These are phyloP conservation scores for Deuterostichococcus epilithicus DNA, from an alignment of 139 green algal species.

Conservation along the genomic window DNA sequence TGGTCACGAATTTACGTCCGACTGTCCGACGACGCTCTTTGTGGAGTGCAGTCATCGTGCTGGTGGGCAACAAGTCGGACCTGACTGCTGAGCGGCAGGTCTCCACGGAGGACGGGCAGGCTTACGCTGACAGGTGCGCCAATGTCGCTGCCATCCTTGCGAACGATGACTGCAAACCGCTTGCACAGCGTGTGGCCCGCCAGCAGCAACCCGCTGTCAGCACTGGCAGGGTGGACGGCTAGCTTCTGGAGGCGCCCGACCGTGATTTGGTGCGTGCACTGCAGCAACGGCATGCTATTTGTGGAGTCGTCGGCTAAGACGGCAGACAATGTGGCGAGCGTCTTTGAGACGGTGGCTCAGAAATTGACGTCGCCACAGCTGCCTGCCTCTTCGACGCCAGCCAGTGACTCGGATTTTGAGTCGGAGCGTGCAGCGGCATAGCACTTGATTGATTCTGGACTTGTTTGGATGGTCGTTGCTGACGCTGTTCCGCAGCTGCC, in stretches of 20 bases:
- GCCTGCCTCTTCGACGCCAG: not conserved
- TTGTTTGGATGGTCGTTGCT: too few species aligned
- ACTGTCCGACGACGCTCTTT: not conserved
- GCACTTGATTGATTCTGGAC: too few species aligned
- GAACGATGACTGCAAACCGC: too few species aligned
- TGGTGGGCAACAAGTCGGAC: constrained; percentile 87
- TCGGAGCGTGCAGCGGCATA: not conserved
- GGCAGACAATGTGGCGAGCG: constrained; percentile 38
- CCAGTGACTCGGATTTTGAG: not conserved
- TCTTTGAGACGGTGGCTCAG: constrained; percentile 42
- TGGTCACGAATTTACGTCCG: too few species aligned
- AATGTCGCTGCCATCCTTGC: not conserved
- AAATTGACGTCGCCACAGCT: constrained; percentile 11
- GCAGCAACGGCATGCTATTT: constrained; percentile 49
- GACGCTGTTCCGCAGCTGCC: too few species aligned
- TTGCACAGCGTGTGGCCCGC: too few species aligned
- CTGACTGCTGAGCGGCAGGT: constrained; percentile 53
- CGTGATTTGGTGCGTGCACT: not conserved
- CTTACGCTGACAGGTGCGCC: constrained; percentile 52
- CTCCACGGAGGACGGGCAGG: constrained; percentile 45
- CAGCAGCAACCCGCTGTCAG: too few species aligned
- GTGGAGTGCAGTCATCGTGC: constrained; percentile 50
- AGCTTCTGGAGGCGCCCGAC: too few species aligned
- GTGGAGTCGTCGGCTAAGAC: constrained; percentile 65
- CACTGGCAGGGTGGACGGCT: not conserved